Evolutionary conservation across 768 basidiomycete species (phyloP).

Genomic region (Coprinopsis sp.): DNA sequence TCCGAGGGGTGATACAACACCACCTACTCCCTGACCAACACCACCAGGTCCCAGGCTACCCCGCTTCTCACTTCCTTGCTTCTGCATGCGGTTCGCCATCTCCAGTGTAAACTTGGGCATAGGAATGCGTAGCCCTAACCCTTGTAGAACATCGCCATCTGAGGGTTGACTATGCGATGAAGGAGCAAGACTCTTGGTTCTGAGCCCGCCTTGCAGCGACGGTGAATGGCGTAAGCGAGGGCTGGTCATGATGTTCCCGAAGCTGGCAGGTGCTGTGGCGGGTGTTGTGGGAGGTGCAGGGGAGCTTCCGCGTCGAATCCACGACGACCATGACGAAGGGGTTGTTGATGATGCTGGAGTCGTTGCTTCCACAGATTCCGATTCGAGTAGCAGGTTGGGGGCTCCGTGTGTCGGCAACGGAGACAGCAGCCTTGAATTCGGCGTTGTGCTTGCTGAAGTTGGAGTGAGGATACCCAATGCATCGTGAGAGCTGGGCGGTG

Average conservation of each 20-base stretch:
- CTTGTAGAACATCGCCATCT: constrained; percentile 36
- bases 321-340: constrained; percentile 48
- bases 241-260: constrained; percentile 67
- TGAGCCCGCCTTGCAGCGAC: constrained; percentile 25
- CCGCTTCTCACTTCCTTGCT: not conserved
- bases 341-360: not conserved
- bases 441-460: constrained; percentile 11
- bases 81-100: constrained; percentile 3
- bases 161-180: constrained; percentile 9
- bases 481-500: constrained; percentile 3
- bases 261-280: constrained; percentile 42
- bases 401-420: constrained; percentile 8
- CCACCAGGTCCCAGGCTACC: constrained; percentile 1
- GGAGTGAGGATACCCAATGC: constrained; percentile 6
- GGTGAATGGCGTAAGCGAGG: constrained; percentile 50
- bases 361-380: not conserved
- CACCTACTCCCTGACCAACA: constrained; percentile 9
- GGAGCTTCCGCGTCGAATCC: constrained; percentile 44
- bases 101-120: constrained; percentile 43
- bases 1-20: constrained; percentile 3
- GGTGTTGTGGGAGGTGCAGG: constrained; percentile 20
- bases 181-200: constrained; percentile 13
- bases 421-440: constrained; percentile 8
- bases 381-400: not conserved
- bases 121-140: constrained; percentile 50